phyloP scores from a whole-genome alignment of 495 filamentous ascomycete genomes.

The Tuber aestivum region DNA sequence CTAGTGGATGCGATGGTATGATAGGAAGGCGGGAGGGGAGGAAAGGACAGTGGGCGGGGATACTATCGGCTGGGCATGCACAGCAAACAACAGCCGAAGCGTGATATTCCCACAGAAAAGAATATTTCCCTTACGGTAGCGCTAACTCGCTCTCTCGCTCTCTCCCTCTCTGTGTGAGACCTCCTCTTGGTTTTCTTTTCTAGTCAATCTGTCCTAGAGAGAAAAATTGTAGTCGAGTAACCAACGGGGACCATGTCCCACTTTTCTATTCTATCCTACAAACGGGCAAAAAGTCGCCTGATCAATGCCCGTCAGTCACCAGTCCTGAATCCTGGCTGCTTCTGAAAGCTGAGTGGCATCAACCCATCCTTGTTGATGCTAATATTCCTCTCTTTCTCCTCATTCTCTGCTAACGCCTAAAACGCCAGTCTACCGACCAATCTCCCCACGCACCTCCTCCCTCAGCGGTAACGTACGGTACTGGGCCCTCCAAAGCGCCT shows the following conservation, averaged over 20 bases:
- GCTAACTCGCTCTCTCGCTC: not conserved
- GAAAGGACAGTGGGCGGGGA: constrained; percentile 5
- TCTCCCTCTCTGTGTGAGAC: not conserved
- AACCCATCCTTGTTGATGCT: not conserved
- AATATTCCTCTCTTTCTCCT: not conserved
- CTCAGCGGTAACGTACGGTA: not conserved
- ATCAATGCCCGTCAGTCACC: not conserved
- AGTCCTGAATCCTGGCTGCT: not conserved
- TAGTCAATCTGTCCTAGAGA: not conserved
- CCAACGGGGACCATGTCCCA: not conserved
- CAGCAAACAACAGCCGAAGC: constrained; percentile 2
- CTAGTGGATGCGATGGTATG: too few relatives aligned
- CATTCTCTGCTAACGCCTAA: not conserved
- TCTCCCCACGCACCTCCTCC: too few relatives aligned
- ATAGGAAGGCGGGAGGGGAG: too few relatives aligned
- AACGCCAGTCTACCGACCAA: too few relatives aligned
- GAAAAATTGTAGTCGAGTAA: too few relatives aligned
- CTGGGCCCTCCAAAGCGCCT: not conserved
- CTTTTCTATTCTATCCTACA: not conserved
- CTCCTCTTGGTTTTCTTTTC: not conserved
- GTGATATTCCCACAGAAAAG: not conserved
- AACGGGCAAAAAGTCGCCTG: not conserved
- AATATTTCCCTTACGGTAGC: not conserved
- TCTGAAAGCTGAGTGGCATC: not conserved
- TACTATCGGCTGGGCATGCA: not conserved